A percentile compares a stretch with the other conserved stretches of the same genome.
These are phyloP conservation scores for Pharus latifolius DNA, from an alignment of 176 grass and related monocot genomes.

Conservation along the genomic window DNA sequence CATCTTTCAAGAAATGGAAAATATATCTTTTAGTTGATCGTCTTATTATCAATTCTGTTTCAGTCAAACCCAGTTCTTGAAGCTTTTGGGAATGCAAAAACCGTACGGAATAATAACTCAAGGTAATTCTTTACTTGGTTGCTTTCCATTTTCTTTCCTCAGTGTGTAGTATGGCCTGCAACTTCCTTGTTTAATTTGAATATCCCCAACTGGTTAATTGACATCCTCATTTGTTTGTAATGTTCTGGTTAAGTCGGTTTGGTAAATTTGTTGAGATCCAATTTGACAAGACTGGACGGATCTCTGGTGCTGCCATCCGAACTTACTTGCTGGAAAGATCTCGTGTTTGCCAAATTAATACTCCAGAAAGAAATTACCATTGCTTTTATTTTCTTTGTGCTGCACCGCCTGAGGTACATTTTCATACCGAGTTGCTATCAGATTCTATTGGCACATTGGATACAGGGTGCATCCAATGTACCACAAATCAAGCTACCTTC, in stretches of 20 bases:
- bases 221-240: slow-evolving; percentile 8
- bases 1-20: background rate
- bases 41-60: slow-evolving; percentile 30
- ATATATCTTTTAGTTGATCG: background rate
- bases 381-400: slow-evolving; percentile 97
- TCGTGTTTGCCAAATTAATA: slow-evolving; percentile 96
- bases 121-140: slow-evolving; percentile 44
- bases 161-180: background rate
- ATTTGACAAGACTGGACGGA: slow-evolving; percentile 93
- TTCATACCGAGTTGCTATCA: slow-evolving; percentile 1
- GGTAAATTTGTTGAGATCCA: slow-evolving; percentile 99
- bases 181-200: slow-evolving; percentile 12
- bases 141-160: slow-evolving; percentile 11
- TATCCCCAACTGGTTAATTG: slow-evolving; percentile 22
- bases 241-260: slow-evolving; percentile 63
- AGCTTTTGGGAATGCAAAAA: slow-evolving; percentile 99
- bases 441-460: background rate
- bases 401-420: slow-evolving; percentile 70
- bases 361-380: slow-evolving; percentile 97
- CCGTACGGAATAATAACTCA: slow-evolving; percentile 94
- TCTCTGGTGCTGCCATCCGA: slow-evolving; percentile 97
- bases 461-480: background rate
- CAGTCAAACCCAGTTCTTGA: slow-evolving; percentile 99
- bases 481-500: background rate
- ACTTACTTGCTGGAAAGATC: slow-evolving; percentile 99